Conservation (phyloP, 2,329 filamentous ascomycete genomes). For the Sarocladium strictum region DNA sequence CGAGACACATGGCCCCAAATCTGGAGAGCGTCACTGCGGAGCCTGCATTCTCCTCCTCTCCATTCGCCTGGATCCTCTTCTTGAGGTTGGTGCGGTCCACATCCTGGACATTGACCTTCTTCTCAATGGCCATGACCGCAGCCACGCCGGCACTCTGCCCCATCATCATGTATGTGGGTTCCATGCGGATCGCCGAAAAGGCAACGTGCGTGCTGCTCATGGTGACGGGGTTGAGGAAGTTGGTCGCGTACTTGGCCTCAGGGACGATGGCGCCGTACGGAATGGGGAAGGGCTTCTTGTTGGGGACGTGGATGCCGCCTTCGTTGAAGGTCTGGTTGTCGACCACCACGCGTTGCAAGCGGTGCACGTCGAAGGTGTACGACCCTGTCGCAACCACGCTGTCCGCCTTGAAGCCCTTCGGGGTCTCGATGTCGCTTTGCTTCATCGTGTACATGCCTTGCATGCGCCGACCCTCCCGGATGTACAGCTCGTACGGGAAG, state of each 20-base stretch:
- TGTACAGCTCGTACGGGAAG: conserved; percentile 21
- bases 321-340: conserved; percentile 18
- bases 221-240: conserved; percentile 11
- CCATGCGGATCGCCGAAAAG: conserved; percentile 13
- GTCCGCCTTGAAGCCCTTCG: conserved; percentile 10
- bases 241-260: conserved; percentile 5
- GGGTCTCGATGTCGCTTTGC: conserved; percentile 14
- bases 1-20: too few species aligned
- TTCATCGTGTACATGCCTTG: conserved; percentile 19
- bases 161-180: conserved; percentile 14
- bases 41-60: not conserved
- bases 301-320: conserved; percentile 14
- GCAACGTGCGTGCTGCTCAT: conserved; percentile 13
- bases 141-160: conserved; percentile 12
- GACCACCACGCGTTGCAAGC: conserved; percentile 17
- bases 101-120: conserved; percentile 11
- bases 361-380: conserved; percentile 20
- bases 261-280: conserved; percentile 11
- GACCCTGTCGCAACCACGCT: conserved; percentile 16
- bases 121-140: conserved; percentile 12
- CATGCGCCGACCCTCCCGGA: conserved; percentile 22
- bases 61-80: not conserved
- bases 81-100: conserved; percentile 5
- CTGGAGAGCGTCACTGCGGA: too few species aligned
- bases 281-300: conserved; percentile 10